phyloP scores from a whole-genome alignment of 352 stramenopile genomes.

The Globisporangium orthogonon region DNA sequence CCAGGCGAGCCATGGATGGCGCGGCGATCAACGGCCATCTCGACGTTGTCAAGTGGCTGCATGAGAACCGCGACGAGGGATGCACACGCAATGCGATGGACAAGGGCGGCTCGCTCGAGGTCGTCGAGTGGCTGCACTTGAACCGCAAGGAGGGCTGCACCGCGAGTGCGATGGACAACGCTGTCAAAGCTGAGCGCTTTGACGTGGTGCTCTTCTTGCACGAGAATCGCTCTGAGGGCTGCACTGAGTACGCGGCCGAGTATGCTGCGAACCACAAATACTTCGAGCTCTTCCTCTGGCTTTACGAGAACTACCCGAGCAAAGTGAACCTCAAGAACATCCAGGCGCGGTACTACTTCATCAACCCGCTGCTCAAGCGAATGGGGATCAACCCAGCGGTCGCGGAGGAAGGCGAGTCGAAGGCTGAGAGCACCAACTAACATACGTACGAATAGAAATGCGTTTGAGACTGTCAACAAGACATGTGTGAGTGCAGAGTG shows the following conservation, averaged over 20 bases:
- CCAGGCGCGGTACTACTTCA: too few relatives aligned
- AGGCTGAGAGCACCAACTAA: too few relatives aligned
- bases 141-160: slow-evolving; percentile 7
- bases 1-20: slow-evolving; percentile 5
- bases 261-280: too few relatives aligned
- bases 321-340: too few relatives aligned
- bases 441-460: too few relatives aligned
- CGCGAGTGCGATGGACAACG: slow-evolving; percentile 3
- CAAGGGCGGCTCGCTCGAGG: background rate
- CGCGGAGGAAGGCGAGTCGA: too few relatives aligned
- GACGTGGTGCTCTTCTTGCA: slow-evolving; percentile 12
- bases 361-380: too few relatives aligned
- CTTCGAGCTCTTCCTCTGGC: too few relatives aligned
- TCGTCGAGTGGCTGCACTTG: slow-evolving; percentile 5
- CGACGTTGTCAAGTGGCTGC: slow-evolving; percentile 1
- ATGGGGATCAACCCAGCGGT: too few relatives aligned
- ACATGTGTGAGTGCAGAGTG: too few relatives aligned
- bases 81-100: slow-evolving; percentile 8
- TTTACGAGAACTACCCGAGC: too few relatives aligned
- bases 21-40: slow-evolving; percentile 6
- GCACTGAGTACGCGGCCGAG: background rate
- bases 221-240: slow-evolving; percentile 7
- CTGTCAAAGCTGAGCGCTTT: slow-evolving; percentile 5
- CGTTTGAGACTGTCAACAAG: too few relatives aligned
- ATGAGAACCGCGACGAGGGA: slow-evolving; percentile 2